phyloP scores from a whole-genome alignment of 2,329 filamentous ascomycete genomes.

The Colletotrichum kahawae region DNA sequence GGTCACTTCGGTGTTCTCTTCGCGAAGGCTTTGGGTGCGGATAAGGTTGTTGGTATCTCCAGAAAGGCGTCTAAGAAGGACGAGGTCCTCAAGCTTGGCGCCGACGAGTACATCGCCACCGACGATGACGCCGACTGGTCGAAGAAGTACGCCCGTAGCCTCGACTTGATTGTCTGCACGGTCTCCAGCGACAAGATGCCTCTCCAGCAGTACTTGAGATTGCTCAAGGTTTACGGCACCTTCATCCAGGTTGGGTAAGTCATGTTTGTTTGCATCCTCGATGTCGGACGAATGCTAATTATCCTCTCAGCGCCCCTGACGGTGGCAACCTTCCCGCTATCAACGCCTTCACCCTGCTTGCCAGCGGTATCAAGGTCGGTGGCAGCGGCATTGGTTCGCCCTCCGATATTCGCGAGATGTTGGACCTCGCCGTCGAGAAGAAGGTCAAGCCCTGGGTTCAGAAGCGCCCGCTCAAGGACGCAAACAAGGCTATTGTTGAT shows the following conservation, averaged over 20 bases:
- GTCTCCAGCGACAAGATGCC: conserved; percentile 52
- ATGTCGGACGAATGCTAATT: background rate
- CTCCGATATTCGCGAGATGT: conserved; percentile 59
- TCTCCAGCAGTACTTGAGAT: conserved; percentile 61
- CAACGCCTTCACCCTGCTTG: conserved; percentile 60
- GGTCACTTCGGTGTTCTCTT: conserved; percentile 74
- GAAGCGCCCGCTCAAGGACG: conserved; percentile 53
- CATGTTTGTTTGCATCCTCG: background rate
- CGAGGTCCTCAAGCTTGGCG: conserved; percentile 62
- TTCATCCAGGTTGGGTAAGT: conserved; percentile 29
- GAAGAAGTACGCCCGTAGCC: conserved; percentile 50
- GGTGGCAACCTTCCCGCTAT: conserved; percentile 40
- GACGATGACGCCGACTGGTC: conserved; percentile 59
- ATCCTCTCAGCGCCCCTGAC: conserved; percentile 52
- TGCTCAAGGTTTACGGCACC: conserved; percentile 37
- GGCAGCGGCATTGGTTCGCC: conserved; percentile 46
- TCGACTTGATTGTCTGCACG: conserved; percentile 66
- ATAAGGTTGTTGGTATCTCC: conserved; percentile 65
- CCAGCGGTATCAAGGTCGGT: conserved; percentile 53
- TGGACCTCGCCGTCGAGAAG: conserved; percentile 58
- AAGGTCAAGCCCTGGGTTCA: conserved; percentile 60
- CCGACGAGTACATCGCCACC: conserved; percentile 51
- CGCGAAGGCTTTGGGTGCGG: conserved; percentile 69
- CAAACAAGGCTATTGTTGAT: conserved; percentile 57
- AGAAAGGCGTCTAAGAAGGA: conserved; percentile 56